Evolutionary conservation across 1,139 yeast genomes (phyloP), one percentile per base, ranked within the genome.

Genomic region (Hansenula lynferdii): DNA sequence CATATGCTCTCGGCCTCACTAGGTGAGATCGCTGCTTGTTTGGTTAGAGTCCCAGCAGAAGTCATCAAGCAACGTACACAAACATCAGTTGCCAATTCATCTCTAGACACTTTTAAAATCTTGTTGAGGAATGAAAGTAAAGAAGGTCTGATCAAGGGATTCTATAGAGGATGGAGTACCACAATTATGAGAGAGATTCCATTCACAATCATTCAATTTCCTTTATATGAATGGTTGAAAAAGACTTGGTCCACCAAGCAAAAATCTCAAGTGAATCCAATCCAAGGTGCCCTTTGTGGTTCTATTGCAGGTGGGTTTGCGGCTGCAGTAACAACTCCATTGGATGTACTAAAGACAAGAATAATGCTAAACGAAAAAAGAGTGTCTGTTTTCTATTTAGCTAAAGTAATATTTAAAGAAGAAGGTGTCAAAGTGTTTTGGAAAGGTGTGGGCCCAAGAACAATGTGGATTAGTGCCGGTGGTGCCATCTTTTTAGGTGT

Each of bases 391-490:
- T 32, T 61, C 5, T 51, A 60, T 6, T 61, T 86, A 42, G 73
- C 82, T 1, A 51, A 51, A 21, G 58, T 52, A 7, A 69, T 89
- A 40, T 58, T 72, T 15, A 58, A 57, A 25, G 86, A 82, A 38
- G 95, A 85, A 53, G 95, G 95, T 0, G 61, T 66, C 35, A 48
- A 57, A 8, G 89, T 84, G 1, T 86, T 92, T 48, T 74, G 78
- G 57, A 75, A 75, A 37, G 98, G 98, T 6, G 72, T 90, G 29
- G 97, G 95, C 0, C 97, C 98, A 3, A 71, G 98, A 58, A 89
- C 97, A 0, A 73, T 85, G 77, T 92, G 98, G 98, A 92, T 92
- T 44, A 82, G 95, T 65, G 94, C 95, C 5, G 99, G 99, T 15
- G 99, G 99, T 16, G 96, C 97, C 23, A 87, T 94, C 27, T 92